Conservation (phyloP, 169 alveolate genomes). For the Perkinsus chesapeaki region DNA sequence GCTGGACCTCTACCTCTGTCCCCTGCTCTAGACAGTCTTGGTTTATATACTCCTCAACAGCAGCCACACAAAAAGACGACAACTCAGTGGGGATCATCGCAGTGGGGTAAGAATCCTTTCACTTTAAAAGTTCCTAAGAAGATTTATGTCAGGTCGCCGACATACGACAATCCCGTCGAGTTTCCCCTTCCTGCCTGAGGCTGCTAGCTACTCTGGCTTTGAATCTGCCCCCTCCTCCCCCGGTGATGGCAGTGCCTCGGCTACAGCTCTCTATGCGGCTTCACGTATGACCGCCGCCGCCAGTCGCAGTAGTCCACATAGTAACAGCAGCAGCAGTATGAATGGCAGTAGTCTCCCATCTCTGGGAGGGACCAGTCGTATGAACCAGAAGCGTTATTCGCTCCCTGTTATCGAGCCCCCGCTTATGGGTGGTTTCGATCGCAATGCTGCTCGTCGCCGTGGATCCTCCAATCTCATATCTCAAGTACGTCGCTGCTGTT, state of each 20-base stretch:
- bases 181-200: background rate
- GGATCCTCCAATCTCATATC: background rate
- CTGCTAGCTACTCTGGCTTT: background rate
- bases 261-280: background rate
- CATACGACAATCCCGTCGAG: slow-evolving; percentile 2
- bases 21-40: background rate
- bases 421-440: background rate
- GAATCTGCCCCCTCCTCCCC: background rate
- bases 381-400: background rate
- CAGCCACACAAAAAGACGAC: background rate
- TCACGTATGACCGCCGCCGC: background rate
- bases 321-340: too few relatives aligned
- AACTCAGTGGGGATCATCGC: background rate
- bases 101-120: background rate
- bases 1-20: background rate
- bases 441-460: background rate
- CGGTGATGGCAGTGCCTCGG: background rate
- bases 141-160: background rate
- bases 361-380: background rate
- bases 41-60: background rate
- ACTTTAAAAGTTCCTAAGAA: too few relatives aligned
- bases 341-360: background rate
- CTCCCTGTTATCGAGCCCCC: background rate
- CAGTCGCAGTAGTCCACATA: background rate
- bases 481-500: background rate